Conservation (phyloP, 208 protist genomes). For the Giardia muris region DNA sequence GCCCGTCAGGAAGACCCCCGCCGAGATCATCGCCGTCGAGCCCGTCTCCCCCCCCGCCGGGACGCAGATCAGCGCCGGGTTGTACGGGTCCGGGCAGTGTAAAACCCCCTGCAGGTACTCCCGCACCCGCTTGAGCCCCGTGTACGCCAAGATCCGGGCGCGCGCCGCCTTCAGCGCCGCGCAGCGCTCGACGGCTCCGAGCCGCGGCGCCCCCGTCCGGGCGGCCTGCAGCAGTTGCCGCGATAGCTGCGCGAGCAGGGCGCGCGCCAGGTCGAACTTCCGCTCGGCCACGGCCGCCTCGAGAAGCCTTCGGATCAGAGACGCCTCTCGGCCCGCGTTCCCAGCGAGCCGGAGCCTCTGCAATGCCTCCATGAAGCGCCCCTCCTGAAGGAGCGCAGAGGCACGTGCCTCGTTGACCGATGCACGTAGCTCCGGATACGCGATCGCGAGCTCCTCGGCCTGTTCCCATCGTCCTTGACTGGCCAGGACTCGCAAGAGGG, state of each 20-base stretch:
- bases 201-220: neutral
- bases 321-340: neutral
- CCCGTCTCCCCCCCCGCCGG: neutral
- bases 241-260: neutral
- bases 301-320: neutral
- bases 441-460: neutral
- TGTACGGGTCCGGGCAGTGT: neutral
- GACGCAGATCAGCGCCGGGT: neutral
- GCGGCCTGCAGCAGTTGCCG: neutral
- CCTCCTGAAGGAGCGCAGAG: neutral
- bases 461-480: neutral
- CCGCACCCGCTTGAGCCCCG: neutral
- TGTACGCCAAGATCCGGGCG: neutral
- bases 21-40: neutral
- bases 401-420: slow-evolving; percentile 6
- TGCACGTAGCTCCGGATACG: neutral
- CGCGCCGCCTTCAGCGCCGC: neutral
- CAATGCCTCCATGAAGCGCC: slow-evolving; percentile 3
- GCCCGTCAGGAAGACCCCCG: neutral
- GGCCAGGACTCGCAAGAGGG: neutral
- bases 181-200: neutral
- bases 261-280: slow-evolving; percentile 14
- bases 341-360: neutral
- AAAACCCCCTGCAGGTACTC: neutral
- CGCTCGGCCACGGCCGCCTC: neutral